phyloP scores from a whole-genome alignment of 2,329 filamentous ascomycete genomes.

The Colletotrichum eleusines region DNA sequence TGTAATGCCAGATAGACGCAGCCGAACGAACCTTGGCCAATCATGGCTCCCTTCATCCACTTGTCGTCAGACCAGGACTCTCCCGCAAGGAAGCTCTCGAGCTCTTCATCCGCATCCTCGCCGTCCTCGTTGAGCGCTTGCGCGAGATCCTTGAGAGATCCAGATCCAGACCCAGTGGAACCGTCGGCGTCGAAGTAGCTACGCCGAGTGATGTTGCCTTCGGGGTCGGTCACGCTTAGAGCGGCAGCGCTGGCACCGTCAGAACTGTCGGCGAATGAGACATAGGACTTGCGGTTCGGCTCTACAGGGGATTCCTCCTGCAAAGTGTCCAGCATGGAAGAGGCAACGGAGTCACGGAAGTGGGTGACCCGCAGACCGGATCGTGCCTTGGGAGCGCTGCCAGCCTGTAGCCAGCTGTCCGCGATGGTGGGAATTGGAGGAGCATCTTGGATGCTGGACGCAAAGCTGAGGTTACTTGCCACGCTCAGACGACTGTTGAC shows the following conservation, averaged over 20 bases:
- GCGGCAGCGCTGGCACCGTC: constrained; percentile 67
- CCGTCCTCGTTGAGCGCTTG: constrained; percentile 90
- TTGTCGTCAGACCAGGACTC: constrained; percentile 97
- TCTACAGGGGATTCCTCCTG: constrained; percentile 91
- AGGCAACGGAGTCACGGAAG: constrained; percentile 89
- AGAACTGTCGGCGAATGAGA: constrained; percentile 85
- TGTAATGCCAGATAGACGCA: constrained; percentile 95
- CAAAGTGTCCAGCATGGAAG: constrained; percentile 87
- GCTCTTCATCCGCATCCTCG: constrained; percentile 89
- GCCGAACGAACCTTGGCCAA: constrained; percentile 96
- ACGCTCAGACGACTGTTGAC: constrained; percentile 94
- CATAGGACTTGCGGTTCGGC: constrained; percentile 93
- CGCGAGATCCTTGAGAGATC: constrained; percentile 85
- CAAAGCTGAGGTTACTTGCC: constrained; percentile 92
- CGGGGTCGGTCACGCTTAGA: constrained; percentile 82
- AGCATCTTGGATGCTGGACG: constrained; percentile 91
- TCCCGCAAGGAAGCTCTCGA: constrained; percentile 89
- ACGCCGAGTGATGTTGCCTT: constrained; percentile 75
- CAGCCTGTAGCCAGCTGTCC: constrained; percentile 85
- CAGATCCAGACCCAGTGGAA: constrained; percentile 74
- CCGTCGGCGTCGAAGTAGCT: constrained; percentile 89
- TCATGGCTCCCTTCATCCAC: constrained; percentile 99
- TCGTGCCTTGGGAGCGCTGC: constrained; percentile 63
- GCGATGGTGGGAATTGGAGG: constrained; percentile 96
- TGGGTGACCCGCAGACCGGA: constrained; percentile 61